These are phyloP conservation scores for Ophiostoma australiae DNA, from an alignment of 2,329 filamentous ascomycete species.

Conservation along the genomic window DNA sequence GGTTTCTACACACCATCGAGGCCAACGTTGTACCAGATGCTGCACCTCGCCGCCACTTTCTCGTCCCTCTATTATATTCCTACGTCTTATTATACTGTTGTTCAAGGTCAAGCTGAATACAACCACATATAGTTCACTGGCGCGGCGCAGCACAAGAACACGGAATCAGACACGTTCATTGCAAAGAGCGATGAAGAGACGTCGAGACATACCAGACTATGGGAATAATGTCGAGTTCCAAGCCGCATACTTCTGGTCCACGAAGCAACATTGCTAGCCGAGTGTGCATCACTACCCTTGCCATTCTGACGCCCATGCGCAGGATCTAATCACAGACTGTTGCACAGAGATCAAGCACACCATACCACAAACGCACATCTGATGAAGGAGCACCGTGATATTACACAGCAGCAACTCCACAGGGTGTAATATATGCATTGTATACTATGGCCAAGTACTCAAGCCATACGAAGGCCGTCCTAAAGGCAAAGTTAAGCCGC, in stretches of 20 bases:
- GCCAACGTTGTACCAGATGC: conserved; percentile 21
- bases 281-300: conserved; percentile 22
- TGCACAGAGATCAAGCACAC: conserved; percentile 21
- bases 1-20: not conserved
- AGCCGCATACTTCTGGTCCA: not conserved
- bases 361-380: conserved; percentile 12
- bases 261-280: conserved; percentile 17
- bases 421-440: not conserved
- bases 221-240: not conserved
- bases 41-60: conserved; percentile 22
- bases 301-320: not conserved
- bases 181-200: not conserved
- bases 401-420: conserved; percentile 5
- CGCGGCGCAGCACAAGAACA: not conserved
- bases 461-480: not conserved
- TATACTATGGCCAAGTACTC: not conserved
- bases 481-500: not conserved
- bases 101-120: too few species aligned
- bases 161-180: not conserved
- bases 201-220: not conserved
- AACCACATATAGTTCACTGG: not conserved
- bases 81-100: not conserved
- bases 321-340: conserved; percentile 19
- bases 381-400: conserved; percentile 8
- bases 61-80: not conserved